Evolutionary conservation across 805 yeast species (phyloP), one percentile per base, ranked within the genome.

Genomic region (Starmerella floricola): DNA sequence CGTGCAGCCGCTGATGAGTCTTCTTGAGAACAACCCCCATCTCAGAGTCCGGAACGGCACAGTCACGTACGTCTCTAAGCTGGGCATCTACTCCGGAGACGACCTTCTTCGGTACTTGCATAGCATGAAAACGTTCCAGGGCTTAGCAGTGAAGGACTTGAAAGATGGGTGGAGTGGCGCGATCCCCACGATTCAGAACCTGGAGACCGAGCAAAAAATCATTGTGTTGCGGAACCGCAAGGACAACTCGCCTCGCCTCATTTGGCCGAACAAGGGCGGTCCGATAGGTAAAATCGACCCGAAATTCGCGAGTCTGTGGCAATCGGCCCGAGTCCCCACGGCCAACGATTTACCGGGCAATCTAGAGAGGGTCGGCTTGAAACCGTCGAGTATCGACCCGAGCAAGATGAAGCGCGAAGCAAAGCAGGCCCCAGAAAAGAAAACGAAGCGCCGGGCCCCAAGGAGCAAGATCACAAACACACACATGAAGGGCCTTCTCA

Each of bases 371-470:
- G 77, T 82, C 46, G 88, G 95, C n/a, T 71, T 91, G 60, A 91
- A 86, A 61, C 98, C 98, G 8, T 88, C 97, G 0, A 81, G 91
- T 56, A 91, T 86, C n/a, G 98, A 91, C 59, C 97, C 98, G n/a
- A 83, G 86, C 32, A 74, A 82, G n/a, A 64, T 86, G 46, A 83
- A 79, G 62, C 79, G 77, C 58, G 48, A 42, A 2, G 74, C 72
- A 42, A 73, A 72, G 35, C 70, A 67, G 15, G 63, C 69, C 1
- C 66, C 64, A 26, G 73, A 69, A 39, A 75, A 80, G 60, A 88
- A 86, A 64, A 86, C 80, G 60, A 85, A 85, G 73, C 87, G 83
- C 62, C 47, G 55, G n/a, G 83, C 93, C 38, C 76, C 97, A 63
- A 74, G 86, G 57, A 93, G 95, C 35, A 91, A 86, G 68, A 75